Evolutionary conservation across 2,329 filamentous ascomycete species (phyloP).

Genomic region (Pseudogymnoascus pannorum): DNA sequence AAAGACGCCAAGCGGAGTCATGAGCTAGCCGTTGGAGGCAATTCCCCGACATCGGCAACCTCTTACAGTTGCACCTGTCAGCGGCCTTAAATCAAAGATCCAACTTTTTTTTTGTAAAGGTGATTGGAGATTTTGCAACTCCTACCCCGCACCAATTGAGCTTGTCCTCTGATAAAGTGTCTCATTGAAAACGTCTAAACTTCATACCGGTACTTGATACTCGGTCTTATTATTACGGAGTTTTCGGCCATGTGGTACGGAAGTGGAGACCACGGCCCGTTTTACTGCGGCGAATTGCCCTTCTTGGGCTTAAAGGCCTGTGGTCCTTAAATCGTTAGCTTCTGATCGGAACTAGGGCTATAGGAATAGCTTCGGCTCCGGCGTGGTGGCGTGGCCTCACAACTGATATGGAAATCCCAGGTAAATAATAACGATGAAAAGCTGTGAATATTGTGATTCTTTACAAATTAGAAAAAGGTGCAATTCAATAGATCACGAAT

Average conservation of each 20-base stretch:
- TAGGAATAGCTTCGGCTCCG: neutral
- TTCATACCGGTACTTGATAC: neutral
- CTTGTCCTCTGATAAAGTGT: neutral
- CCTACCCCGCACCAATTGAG: neutral
- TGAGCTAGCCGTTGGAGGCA: neutral
- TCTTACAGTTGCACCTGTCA: neutral
- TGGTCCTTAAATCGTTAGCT: neutral
- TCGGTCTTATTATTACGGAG: neutral
- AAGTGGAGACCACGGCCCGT: neutral
- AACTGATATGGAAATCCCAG: neutral
- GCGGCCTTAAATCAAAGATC: neutral
- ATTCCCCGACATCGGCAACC: neutral
- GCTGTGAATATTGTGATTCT: too few species aligned
- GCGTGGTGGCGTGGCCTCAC: neutral
- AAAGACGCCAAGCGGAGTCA: neutral
- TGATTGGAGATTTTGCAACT: neutral
- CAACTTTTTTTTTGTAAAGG: neutral
- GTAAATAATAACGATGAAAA: neutral
- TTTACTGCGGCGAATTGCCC: neutral
- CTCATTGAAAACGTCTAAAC: neutral
- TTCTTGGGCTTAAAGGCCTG: neutral
- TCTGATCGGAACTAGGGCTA: neutral
- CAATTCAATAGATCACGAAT: too few species aligned
- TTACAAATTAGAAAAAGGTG: too few species aligned
- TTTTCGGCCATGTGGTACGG: neutral